Base-by-base conservation (phyloP, 208 protist species). In the Trypanosoma rangeli region DNA sequence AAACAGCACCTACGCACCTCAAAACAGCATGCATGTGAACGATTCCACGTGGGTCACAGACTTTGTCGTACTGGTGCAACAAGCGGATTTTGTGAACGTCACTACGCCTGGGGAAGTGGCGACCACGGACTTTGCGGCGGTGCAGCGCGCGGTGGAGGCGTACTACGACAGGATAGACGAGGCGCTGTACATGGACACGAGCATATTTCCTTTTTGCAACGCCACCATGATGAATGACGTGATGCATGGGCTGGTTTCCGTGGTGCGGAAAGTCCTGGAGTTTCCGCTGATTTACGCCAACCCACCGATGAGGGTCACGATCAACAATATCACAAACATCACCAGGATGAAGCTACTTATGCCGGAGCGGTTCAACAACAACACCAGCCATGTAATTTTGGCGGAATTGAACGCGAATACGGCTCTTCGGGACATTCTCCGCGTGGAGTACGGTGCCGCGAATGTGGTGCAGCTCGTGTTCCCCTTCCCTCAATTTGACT, bases 151-250 rank as follows among this genome's bases (percentile, higher is more conserved):
- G 16, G 44, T 89, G 28, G 42, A 31, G 16, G 66, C 39, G 16
- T 93, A 91, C 72, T 90, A 93, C 73, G 79, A 83, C 71, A 57
- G 55, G 42, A 90, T 81, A 16, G 74, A 93, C 64, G 56, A 83
- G 42, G 22, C 76, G 24, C 49, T 90, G 39, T 82, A 81, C 53
- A 70, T 79, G 22, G 87, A 93, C 50, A 48, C 33, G 28, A 89
- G 74, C 49, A 53, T 93, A 9, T 60, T 93, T 5, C 82, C 82
- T 0, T 65, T 80, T 55, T 90, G 85, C 75, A 86, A 89, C 57
- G 33, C 16, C 22, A 82, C 76, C 7, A 76, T 73, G 48, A 70
- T 89, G 70, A 20, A 46, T 18, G 35, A 42, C 18, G 64, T 93
- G 18, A 53, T 79, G 63, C 74, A 67, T 55, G 28, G 54, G 53